A percentile compares a stretch with the other conserved stretches of the same genome.
These are phyloP conservation scores for Westerdykella sp. DNA, from an alignment of 2,329 filamentous ascomycete genomes.

Conservation along the genomic window DNA sequence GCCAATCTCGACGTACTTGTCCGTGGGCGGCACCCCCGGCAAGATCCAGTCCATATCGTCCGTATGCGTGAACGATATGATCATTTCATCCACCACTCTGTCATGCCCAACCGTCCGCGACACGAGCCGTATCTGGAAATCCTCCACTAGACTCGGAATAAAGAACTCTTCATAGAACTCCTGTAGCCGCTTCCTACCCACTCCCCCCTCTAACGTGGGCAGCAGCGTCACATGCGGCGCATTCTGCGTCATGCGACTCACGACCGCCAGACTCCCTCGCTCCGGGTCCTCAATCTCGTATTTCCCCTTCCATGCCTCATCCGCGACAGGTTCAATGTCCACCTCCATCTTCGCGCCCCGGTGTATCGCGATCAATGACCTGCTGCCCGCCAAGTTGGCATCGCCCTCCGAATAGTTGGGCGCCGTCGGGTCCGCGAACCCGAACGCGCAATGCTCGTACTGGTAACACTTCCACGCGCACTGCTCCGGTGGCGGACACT, in stretches of 20 bases:
- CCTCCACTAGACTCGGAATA: conserved; percentile 48
- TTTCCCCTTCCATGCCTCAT: conserved; percentile 31
- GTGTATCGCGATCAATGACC: conserved; percentile 35
- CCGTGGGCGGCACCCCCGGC: conserved; percentile 51
- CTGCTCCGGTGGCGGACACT: conserved; percentile 22
- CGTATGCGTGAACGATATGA: conserved; percentile 51
- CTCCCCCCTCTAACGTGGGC: conserved; percentile 41
- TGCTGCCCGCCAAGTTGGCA: conserved; percentile 39
- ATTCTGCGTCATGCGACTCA: conserved; percentile 29
- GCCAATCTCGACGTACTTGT: conserved; percentile 51
- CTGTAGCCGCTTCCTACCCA: conserved; percentile 38
- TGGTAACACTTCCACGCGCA: conserved; percentile 37
- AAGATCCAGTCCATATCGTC: conserved; percentile 54
- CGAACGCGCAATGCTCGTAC: conserved; percentile 34
- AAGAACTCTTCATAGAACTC: conserved; percentile 54
- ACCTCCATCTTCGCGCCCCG: conserved; percentile 34
- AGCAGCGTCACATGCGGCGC: conserved; percentile 34
- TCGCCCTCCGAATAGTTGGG: conserved; percentile 38
- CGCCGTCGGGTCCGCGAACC: conserved; percentile 40
- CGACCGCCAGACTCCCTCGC: conserved; percentile 23
- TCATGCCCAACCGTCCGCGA: conserved; percentile 52
- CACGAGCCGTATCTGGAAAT: conserved; percentile 49
- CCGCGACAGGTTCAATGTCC: conserved; percentile 29
- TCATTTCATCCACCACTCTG: conserved; percentile 54
- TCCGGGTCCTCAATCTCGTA: conserved; percentile 29